Base-by-base conservation (phyloP, 1,284 basidiomycete species). In the Ustilago curta region DNA sequence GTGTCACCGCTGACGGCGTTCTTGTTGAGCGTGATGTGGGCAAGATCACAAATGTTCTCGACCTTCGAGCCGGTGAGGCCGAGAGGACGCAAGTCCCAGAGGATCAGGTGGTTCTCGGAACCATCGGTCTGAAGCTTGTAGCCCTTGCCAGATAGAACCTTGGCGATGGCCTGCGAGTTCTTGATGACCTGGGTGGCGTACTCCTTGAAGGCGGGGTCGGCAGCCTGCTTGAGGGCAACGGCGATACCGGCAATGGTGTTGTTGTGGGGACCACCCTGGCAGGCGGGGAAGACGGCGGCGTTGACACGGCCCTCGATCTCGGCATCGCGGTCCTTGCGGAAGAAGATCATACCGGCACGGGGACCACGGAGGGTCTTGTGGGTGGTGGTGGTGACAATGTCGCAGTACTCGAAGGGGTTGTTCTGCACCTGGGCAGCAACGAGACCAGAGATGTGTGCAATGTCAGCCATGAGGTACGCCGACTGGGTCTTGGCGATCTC, bases 211-310 rank as follows among this genome's bases (percentile, higher is more conserved):
- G 90, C 90, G 12, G 96, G 97, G 85, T 93, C 91, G 76, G 92
- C 89, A 42, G 91, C 97, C 87, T 99, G 97, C 85, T 92, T 91
- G 76, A 99, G 91, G n/a, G 97, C 89, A 21, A 95, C 96, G 60
- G 95, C 95, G 78, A 99, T 90, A 85, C 91, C 94, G 57, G 96
- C 96, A 71, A 99, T 99, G 77, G 97, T 95, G 88, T 98, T 96
- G 89, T 99, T 99, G 89, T 99, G 97, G 53, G 97, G 97, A 56
- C 97, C 97, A 88, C 97, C 97, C 88, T 99, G 97, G 90, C 96
- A 99, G 48, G 97, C 97, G 63, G 97, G 97, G 91, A 99, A 99
- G 79, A 99, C 97, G 72, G 97, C 95, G 50, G 95, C 93, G 86
- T 99, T 99, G 84, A 99, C 91, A 62, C 94, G 92, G 58, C 92